Evolutionary conservation across 108 stramenopile genomes (phyloP).

Genomic region (Ochromonas danica): DNA sequence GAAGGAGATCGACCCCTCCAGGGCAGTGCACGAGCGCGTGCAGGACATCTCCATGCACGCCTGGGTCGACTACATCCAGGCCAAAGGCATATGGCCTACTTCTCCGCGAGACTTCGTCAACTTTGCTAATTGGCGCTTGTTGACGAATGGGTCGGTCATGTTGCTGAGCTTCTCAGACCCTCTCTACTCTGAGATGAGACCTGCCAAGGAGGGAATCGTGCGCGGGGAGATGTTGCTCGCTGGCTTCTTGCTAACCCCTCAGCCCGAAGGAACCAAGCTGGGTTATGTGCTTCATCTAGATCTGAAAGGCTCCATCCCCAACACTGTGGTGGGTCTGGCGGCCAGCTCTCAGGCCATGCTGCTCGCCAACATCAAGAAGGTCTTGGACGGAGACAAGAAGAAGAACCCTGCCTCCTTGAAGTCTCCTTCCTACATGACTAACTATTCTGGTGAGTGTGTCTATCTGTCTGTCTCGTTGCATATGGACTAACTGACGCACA

Average conservation of each 20-base stretch:
- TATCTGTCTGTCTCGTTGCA: too few species aligned
- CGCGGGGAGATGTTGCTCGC: conserved; percentile 1
- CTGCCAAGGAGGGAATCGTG: neutral
- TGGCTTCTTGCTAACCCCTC: neutral
- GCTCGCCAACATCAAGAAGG: neutral
- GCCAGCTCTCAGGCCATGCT: conserved; percentile 7
- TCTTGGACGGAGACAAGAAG: neutral
- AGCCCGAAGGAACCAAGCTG: neutral
- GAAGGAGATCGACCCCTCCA: neutral
- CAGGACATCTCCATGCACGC: neutral
- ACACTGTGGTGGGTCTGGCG: neutral
- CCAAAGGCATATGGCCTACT: conserved; percentile 24
- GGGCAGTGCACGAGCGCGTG: neutral
- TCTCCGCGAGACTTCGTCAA: conserved; percentile 20
- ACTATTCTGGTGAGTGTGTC: too few species aligned
- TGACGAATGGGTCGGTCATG: neutral
- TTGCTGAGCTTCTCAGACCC: conserved; percentile 7
- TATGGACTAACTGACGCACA: too few species aligned
- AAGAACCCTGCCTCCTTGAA: too few species aligned
- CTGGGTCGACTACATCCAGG: neutral
- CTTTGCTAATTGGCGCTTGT: conserved; percentile 5
- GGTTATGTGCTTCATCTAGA: neutral
- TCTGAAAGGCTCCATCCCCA: conserved; percentile 26
- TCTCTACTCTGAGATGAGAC: conserved; percentile 2
- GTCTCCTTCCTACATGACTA: too few species aligned